Conservation (phyloP, 2,329 filamentous ascomycete species). For the Epichloe hybrida region DNA sequence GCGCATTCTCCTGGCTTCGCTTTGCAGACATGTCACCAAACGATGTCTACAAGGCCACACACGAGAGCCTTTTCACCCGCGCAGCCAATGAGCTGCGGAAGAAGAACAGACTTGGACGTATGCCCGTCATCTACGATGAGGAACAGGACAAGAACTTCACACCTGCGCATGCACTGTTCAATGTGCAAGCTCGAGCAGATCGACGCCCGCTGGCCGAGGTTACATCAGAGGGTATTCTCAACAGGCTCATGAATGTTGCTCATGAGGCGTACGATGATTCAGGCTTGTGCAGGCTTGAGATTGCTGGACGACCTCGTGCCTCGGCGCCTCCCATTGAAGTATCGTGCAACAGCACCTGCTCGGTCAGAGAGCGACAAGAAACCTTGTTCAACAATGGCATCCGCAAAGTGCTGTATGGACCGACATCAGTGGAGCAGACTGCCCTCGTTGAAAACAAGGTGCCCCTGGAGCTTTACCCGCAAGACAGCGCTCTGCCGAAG, state of each 20-base stretch:
- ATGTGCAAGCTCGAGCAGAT: constrained; percentile 59
- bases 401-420: constrained; percentile 62
- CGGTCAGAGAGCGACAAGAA: constrained; percentile 53
- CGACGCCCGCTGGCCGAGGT: constrained; percentile 54
- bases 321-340: constrained; percentile 85
- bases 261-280: constrained; percentile 49
- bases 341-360: constrained; percentile 54
- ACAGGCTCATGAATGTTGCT: constrained; percentile 67
- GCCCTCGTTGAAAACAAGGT: constrained; percentile 62
- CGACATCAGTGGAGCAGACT: constrained; percentile 51
- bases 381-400: constrained; percentile 67
- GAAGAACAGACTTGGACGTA: constrained; percentile 46
- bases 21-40: constrained; percentile 66
- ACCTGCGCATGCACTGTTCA: constrained; percentile 67
- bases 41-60: constrained; percentile 59
- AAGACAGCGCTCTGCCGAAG: constrained; percentile 53
- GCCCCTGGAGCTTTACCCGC: constrained; percentile 50
- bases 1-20: constrained; percentile 77
- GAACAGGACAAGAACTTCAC: constrained; percentile 47
- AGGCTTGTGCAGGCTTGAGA: constrained; percentile 67
- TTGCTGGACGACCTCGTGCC: constrained; percentile 63
- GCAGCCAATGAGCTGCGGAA: constrained; percentile 46
- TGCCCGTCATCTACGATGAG: constrained; percentile 60
- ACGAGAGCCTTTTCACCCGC: constrained; percentile 59
- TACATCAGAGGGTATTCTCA: constrained; percentile 58